phyloP scores from a whole-genome alignment of 75 land plant genomes.

The Larix kaempferi region DNA sequence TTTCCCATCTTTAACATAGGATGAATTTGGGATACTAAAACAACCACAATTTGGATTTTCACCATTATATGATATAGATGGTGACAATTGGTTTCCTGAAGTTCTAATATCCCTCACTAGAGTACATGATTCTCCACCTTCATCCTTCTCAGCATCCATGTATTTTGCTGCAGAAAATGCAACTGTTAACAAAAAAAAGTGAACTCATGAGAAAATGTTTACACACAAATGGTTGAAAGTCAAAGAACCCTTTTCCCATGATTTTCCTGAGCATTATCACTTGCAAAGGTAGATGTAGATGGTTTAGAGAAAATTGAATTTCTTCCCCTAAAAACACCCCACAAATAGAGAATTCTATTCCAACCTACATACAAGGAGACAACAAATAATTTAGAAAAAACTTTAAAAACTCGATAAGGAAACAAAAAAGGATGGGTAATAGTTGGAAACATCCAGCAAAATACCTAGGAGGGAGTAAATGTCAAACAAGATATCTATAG shows the following conservation, averaged over 20 bases:
- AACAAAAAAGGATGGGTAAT: background rate
- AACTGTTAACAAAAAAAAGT: too few species aligned
- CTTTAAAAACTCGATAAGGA: too few species aligned
- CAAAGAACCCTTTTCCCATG: too few species aligned
- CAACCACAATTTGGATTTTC: background rate
- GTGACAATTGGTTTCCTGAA: background rate
- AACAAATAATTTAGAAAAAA: too few species aligned
- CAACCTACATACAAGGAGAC: constrained; percentile 45
- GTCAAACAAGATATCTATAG: background rate
- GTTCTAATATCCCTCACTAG: background rate
- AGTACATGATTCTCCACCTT: background rate
- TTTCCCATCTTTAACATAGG: background rate
- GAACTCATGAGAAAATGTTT: too few species aligned
- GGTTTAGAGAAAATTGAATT: constrained; percentile 15
- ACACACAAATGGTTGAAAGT: too few species aligned
- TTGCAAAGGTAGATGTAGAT: background rate
- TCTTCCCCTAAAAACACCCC: constrained; percentile 60
- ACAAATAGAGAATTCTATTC: constrained; percentile 62
- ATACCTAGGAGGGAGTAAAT: background rate
- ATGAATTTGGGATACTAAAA: background rate
- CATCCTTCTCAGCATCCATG: background rate
- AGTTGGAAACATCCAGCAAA: background rate
- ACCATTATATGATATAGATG: background rate
- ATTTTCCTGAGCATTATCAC: background rate
- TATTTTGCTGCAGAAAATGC: background rate